Evolutionary conservation across 331 rosid species (phyloP).

Genomic region (Pyrus hybrid): DNA sequence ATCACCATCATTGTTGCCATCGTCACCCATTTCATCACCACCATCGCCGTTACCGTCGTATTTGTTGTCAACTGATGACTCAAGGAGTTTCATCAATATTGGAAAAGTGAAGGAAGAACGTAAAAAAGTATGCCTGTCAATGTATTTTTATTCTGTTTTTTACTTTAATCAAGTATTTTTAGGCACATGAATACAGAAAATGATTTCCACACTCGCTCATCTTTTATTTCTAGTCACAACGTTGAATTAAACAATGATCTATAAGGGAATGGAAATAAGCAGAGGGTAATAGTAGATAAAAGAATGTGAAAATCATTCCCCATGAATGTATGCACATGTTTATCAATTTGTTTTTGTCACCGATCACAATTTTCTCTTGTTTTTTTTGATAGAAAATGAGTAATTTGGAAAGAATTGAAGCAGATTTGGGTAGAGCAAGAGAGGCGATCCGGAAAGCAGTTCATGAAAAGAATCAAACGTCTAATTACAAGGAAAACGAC

Average conservation of each 20-base stretch:
- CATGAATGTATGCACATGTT: not conserved
- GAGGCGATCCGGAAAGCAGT: not conserved
- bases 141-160: not conserved
- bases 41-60: not conserved
- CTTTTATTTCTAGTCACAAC: not conserved
- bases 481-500: not conserved
- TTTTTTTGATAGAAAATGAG: not conserved
- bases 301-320: not conserved
- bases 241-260: not conserved
- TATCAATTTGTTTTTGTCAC: not conserved
- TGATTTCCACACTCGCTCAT: not conserved
- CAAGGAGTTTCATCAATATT: not conserved
- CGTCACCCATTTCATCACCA: not conserved
- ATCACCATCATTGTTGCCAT: not conserved
- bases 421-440: constrained; percentile 1
- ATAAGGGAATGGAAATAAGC: not conserved
- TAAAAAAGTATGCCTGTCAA: not conserved
- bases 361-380: not conserved
- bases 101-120: not conserved
- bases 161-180: not conserved
- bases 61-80: not conserved
- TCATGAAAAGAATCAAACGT: not conserved
- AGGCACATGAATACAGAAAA: not conserved
- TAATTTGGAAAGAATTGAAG: constrained; percentile 3
- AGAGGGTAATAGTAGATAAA: too few species aligned